Evolutionary conservation across 2,329 filamentous ascomycete genomes (phyloP).

Genomic region (Diplodia sapinea): DNA sequence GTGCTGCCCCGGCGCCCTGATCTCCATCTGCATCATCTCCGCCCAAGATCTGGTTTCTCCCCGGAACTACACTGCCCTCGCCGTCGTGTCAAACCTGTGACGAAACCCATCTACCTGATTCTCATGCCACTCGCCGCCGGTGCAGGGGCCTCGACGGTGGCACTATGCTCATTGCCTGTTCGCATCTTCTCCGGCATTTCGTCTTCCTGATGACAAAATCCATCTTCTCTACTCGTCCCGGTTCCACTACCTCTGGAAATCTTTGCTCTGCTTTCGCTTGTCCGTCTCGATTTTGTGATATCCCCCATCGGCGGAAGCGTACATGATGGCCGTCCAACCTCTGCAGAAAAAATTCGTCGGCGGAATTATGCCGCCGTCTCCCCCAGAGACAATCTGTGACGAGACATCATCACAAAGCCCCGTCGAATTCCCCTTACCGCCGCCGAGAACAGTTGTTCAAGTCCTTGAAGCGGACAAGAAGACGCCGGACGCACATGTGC

Average conservation of each 20-base stretch:
- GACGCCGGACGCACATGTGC: conserved; percentile 83
- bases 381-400: conserved; percentile 43
- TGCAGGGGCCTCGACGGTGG: conserved; percentile 19
- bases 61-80: background rate
- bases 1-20: background rate
- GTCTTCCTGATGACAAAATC: conserved; percentile 27
- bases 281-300: background rate
- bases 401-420: conserved; percentile 58
- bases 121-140: conserved; percentile 14
- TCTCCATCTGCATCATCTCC: background rate
- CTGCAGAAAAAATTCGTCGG: conserved; percentile 37
- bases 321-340: conserved; percentile 32
- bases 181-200: conserved; percentile 30
- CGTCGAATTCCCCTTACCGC: conserved; percentile 69
- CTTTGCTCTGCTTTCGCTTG: background rate
- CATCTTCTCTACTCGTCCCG: conserved; percentile 6
- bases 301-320: background rate
- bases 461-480: conserved; percentile 78
- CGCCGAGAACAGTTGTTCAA: conserved; percentile 63
- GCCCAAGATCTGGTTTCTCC: conserved; percentile 20
- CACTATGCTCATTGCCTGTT: conserved; percentile 4
- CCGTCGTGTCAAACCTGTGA: conserved; percentile 35
- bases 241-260: background rate
- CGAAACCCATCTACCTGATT: conserved; percentile 32
- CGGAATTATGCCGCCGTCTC: conserved; percentile 44